Percentiles rank a stretch among this genome's conserved stretches.
Evolutionary conservation across 2,329 filamentous ascomycete species (phyloP).

Genomic region (Alternaria arbusti): DNA sequence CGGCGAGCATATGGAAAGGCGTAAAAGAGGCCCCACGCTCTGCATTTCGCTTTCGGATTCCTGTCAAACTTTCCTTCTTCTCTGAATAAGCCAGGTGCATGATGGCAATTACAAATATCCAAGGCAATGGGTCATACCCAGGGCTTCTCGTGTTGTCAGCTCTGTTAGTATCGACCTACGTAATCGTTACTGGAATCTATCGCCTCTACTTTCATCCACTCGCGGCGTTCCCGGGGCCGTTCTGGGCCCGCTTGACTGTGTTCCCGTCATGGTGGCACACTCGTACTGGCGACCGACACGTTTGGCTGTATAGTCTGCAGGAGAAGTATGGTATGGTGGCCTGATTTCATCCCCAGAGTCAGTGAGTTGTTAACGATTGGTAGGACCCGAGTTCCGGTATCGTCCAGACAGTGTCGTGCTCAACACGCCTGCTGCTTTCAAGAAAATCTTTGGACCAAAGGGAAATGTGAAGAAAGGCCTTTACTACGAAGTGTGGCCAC

Average conservation of each 20-base stretch:
- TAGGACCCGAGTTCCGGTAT: constrained; percentile 61
- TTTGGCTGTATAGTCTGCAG: constrained; percentile 75
- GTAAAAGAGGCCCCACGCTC: constrained; percentile 7
- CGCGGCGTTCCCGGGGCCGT: constrained; percentile 29
- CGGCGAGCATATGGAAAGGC: constrained; percentile 7
- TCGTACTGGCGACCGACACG: constrained; percentile 72
- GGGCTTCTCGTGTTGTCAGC: constrained; percentile 2
- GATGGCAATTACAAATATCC: constrained; percentile 1
- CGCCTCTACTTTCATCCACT: constrained; percentile 30
- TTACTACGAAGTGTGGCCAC: constrained; percentile 52
- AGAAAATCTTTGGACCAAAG: constrained; percentile 53
- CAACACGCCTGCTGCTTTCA: constrained; percentile 64
- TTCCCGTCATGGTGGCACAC: constrained; percentile 63
- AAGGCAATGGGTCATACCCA: constrained; percentile 2
- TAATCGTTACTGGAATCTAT: constrained; percentile 20
- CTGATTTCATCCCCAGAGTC: background rate
- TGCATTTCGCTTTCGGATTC: background rate
- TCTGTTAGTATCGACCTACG: constrained; percentile 12
- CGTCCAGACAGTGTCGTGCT: constrained; percentile 77
- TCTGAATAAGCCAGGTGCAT: constrained; percentile 5
- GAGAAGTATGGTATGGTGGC: constrained; percentile 65
- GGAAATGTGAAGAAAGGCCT: constrained; percentile 54
- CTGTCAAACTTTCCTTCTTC: background rate
- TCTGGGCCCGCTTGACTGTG: constrained; percentile 29
- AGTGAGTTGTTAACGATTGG: background rate